A percentile compares a stretch with the other conserved stretches of the same genome.
Conservation (phyloP, 2,329 filamentous ascomycete species). For the Penicillium sp. region DNA sequence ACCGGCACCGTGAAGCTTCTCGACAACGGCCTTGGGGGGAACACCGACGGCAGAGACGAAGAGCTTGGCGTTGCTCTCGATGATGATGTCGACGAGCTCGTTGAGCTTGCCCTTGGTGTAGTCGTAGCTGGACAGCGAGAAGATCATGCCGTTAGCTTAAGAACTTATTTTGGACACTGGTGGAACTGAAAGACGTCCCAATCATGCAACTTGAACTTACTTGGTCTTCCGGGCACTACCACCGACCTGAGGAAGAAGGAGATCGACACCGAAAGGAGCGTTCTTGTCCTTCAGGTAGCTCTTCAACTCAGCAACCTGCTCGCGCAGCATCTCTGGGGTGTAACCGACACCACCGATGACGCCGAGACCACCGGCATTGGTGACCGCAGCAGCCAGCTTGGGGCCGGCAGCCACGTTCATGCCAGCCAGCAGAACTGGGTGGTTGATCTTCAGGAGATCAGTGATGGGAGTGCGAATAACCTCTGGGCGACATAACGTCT, state of each 20-base stretch:
- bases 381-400: constrained; percentile 91
- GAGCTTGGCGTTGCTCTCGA: constrained; percentile 81
- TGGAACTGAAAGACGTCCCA: neutral
- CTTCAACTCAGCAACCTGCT: constrained; percentile 95
- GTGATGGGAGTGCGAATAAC: constrained; percentile 86
- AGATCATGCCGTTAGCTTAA: constrained; percentile 4
- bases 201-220: constrained; percentile 37
- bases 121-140: constrained; percentile 66
- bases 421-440: constrained; percentile 89
- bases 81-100: constrained; percentile 84
- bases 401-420: constrained; percentile 99
- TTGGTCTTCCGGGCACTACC: constrained; percentile 94
- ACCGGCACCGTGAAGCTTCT: constrained; percentile 78
- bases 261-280: constrained; percentile 89
- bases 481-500: constrained; percentile 47
- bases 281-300: constrained; percentile 80
- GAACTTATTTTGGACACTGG: too few relatives aligned
- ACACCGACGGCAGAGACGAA: constrained; percentile 97
- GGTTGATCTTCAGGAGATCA: constrained; percentile 96
- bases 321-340: constrained; percentile 92
- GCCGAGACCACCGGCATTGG: constrained; percentile 92
- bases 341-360: constrained; percentile 90
- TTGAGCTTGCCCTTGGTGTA: constrained; percentile 99
- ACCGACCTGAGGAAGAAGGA: constrained; percentile 89
- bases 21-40: constrained; percentile 80